Evolutionary conservation across 208 protist species (phyloP), one percentile per base, ranked within the genome.

Genomic region (Strigomonas galati): DNA sequence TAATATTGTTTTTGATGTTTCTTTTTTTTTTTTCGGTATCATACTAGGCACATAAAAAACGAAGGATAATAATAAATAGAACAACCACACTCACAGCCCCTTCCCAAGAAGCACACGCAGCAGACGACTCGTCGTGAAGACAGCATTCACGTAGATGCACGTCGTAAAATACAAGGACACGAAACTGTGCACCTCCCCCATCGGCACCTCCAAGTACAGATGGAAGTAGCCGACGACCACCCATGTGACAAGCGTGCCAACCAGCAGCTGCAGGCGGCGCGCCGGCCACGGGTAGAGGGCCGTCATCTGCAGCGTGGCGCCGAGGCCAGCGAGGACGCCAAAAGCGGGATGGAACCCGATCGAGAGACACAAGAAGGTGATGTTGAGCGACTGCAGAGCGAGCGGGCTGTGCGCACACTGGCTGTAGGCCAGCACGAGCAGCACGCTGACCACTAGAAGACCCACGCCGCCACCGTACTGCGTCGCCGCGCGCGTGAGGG

Each of bases 341-440:
- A 59, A 35, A 7, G 54, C 54, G 17, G 54, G 54, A 6, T 59
- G 54, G 30, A 59, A 59, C 5, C 54, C 54, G 54, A 59, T 59
- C 6, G 54, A 59, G 6, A 59, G 54, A 9, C 23, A n/a, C 4
- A 59, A 5, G 30, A 59, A 35, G 26, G 30, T 59, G 6, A 59
- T 17, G 30, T 21, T 32, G 15, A 59, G 24, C 6, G 54, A 40
- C 27, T 35, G 21, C 23, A 59, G 15, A 2, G 30, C 17, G 17
- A 59, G 21, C 14, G 24, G 30, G 30, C 54, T 59, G 27, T 59
- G 26, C 17, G 5, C 9, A 6, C 21, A 21, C 6, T 7, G 14
- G 15, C 54, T 28, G 54, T 59, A 31, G 14, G 26, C 23, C 24
- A 7, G 6, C 14, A 59, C 54, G 14, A 59, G 30, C 54, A 31